Percentiles rank a stretch among this genome's conserved stretches.
These are phyloP conservation scores for Paramecium caudatum DNA, from an alignment of 73 alveolate genomes.

Conservation along the genomic window DNA sequence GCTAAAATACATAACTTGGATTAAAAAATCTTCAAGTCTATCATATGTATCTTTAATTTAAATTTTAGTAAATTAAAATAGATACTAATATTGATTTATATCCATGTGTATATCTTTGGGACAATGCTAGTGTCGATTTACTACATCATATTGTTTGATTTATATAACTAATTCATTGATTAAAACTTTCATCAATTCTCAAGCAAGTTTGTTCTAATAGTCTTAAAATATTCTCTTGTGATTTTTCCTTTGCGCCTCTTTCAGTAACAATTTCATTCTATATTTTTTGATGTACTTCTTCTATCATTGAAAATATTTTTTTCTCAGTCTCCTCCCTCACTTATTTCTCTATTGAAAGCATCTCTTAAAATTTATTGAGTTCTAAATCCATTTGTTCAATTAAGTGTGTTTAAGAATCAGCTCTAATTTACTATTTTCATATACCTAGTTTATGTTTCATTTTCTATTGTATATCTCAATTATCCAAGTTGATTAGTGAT, in stretches of 20 bases:
- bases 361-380: slow-evolving; percentile 76
- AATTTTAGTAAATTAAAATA: neutral
- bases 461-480: slow-evolving; percentile 1
- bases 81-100: neutral
- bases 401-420: slow-evolving; percentile 45
- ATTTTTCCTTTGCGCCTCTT: slow-evolving; percentile 76
- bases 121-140: neutral
- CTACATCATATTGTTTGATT: neutral
- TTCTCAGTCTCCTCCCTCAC: slow-evolving; percentile 81
- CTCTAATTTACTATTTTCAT: neutral
- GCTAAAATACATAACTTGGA: neutral
- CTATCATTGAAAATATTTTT: slow-evolving; percentile 79
- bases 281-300: slow-evolving; percentile 78
- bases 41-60: neutral
- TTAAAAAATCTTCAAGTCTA: neutral
- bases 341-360: slow-evolving; percentile 76
- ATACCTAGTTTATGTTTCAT: slow-evolving; percentile 48
- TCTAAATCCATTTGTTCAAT: slow-evolving; percentile 59
- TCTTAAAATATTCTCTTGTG: slow-evolving; percentile 79
- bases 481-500: neutral
- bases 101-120: slow-evolving; percentile 30
- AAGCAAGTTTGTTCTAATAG: slow-evolving; percentile 84
- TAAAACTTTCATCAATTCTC: slow-evolving; percentile 78
- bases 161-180: slow-evolving; percentile 39
- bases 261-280: slow-evolving; percentile 76